Percentiles rank a stretch among this genome's conserved stretches.
Evolutionary conservation across 164 flowering plant genomes (phyloP).

Genomic region (Hamamelis virginiana): DNA sequence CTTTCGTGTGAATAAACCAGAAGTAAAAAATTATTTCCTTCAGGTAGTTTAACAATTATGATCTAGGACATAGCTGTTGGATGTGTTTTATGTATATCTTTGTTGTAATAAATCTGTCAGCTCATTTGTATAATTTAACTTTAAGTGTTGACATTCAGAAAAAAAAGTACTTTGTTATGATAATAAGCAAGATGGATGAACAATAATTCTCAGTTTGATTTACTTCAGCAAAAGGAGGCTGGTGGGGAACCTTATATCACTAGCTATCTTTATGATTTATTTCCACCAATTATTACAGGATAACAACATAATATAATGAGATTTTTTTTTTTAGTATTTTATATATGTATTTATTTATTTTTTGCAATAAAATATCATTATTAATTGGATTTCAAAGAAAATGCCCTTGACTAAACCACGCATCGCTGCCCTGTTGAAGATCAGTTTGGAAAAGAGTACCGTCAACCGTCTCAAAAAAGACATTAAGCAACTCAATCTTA

Average conservation of each 20-base stretch:
- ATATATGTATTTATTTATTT: too few relatives aligned
- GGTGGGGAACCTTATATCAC: not conserved
- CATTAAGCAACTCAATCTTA: constrained; percentile 72
- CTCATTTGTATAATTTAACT: too few relatives aligned
- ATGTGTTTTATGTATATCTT: not conserved
- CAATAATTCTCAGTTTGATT: too few relatives aligned
- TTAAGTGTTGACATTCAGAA: too few relatives aligned
- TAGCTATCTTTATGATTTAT: not conserved
- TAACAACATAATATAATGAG: not conserved
- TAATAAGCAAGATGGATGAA: too few relatives aligned
- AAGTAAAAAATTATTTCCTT: not conserved
- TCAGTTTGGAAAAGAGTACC: constrained; percentile 75
- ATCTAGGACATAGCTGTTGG: not conserved
- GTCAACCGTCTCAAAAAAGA: constrained; percentile 73
- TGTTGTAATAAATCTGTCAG: too few relatives aligned
- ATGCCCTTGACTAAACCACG: constrained; percentile 69
- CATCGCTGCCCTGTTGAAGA: constrained; percentile 77
- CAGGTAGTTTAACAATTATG: not conserved
- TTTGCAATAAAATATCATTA: too few relatives aligned
- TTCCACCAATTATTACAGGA: not conserved
- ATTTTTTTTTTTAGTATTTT: too few relatives aligned
- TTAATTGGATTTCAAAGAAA: not conserved
- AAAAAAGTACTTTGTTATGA: too few relatives aligned
- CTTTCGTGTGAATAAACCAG: not conserved
- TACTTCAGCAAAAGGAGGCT: not conserved